phyloP scores from a whole-genome alignment of 306 rosid genomes.

The Pueraria montana region DNA sequence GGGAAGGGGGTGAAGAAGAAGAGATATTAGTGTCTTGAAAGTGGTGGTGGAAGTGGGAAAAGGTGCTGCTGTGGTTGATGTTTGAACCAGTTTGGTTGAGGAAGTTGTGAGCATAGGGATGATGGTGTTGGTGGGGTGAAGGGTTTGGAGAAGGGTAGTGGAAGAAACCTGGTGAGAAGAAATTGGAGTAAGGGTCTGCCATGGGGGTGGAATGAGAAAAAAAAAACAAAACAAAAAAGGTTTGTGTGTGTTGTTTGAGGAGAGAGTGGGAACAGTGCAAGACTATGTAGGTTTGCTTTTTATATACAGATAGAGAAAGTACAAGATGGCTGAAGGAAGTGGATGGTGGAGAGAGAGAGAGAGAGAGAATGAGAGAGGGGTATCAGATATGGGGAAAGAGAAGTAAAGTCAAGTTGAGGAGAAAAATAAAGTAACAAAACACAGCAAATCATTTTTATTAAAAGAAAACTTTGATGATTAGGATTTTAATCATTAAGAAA shows the following conservation, averaged over 20 bases:
- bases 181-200: slow-evolving; percentile 55
- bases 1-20: slow-evolving; percentile 60
- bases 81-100: not conserved
- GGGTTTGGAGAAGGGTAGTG: slow-evolving; percentile 24
- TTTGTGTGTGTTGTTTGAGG: slow-evolving; percentile 13
- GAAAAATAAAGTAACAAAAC: slow-evolving; percentile 15
- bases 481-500: slow-evolving; percentile 12
- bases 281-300: slow-evolving; percentile 44
- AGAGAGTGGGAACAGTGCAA: slow-evolving; percentile 50
- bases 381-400: slow-evolving; percentile 30
- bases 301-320: slow-evolving; percentile 60
- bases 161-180: slow-evolving; percentile 42
- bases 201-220: slow-evolving; percentile 22
- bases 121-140: slow-evolving; percentile 7
- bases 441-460: not conserved
- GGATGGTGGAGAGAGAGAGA: slow-evolving; percentile 64
- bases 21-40: not conserved
- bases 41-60: slow-evolving; percentile 36
- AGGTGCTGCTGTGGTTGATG: not conserved
- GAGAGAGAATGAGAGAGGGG: slow-evolving; percentile 37
- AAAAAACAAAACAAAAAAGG: no score
- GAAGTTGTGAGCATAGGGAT: slow-evolving; percentile 47
- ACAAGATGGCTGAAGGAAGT: slow-evolving; percentile 81
- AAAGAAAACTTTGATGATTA: not conserved
- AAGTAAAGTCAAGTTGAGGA: slow-evolving; percentile 28